These are phyloP conservation scores for Talaromyces ruber DNA, from an alignment of 495 filamentous ascomycete species.

Conservation along the genomic window DNA sequence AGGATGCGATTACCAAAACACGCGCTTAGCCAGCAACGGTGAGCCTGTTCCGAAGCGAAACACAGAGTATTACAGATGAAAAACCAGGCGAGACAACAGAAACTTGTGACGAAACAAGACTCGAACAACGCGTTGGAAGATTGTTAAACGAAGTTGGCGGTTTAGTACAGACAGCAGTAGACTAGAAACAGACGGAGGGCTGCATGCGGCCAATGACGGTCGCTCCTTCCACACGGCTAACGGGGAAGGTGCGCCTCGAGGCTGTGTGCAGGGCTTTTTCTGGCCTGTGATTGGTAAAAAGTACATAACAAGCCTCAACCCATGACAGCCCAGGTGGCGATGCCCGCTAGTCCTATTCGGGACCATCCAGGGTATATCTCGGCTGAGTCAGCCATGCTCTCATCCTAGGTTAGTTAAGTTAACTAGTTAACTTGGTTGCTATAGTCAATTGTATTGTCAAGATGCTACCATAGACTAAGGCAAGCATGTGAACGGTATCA, in stretches of 20 bases:
- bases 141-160: background rate
- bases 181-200: background rate
- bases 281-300: background rate
- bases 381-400: background rate
- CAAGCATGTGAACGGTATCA: background rate
- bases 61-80: background rate
- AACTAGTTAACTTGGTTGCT: too few relatives aligned
- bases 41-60: background rate
- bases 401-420: too few relatives aligned
- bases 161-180: too few relatives aligned
- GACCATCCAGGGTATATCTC: background rate
- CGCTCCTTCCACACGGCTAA: background rate
- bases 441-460: too few relatives aligned
- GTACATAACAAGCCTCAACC: background rate
- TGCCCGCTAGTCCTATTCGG: background rate
- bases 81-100: conserved; percentile 2
- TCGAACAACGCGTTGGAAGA: background rate
- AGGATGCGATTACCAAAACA: conserved; percentile 8
- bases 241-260: background rate
- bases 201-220: background rate
- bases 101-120: background rate
- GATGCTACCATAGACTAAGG: background rate
- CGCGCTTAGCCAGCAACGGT: background rate
- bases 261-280: background rate
- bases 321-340: background rate